phyloP scores from a whole-genome alignment of 2,329 filamentous ascomycete genomes.

The Phialocephala subalpina region DNA sequence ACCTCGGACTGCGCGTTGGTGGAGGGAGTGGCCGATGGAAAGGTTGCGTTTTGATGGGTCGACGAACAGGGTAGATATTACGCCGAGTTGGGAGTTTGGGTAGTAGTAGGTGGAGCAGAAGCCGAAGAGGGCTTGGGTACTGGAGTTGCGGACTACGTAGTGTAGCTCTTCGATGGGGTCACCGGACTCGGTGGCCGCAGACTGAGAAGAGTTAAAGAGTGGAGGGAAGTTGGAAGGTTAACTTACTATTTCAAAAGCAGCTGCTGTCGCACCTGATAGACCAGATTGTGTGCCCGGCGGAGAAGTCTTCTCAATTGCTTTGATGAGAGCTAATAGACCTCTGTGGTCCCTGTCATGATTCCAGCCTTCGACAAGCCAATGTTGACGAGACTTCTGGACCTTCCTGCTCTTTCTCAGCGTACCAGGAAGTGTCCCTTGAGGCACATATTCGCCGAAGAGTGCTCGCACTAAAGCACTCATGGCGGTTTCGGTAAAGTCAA shows the following conservation, averaged over 20 bases:
- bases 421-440: slow-evolving; percentile 68
- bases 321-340: slow-evolving; percentile 79
- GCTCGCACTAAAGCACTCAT: slow-evolving; percentile 85
- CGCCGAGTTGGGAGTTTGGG: slow-evolving; percentile 59
- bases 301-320: slow-evolving; percentile 71
- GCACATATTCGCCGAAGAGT: slow-evolving; percentile 77
- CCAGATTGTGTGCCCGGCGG: slow-evolving; percentile 69
- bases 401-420: slow-evolving; percentile 89
- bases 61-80: slow-evolving; percentile 88
- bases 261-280: slow-evolving; percentile 72
- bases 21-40: slow-evolving; percentile 89
- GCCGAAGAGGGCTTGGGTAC: slow-evolving; percentile 87
- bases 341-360: slow-evolving; percentile 78
- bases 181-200: slow-evolving; percentile 49
- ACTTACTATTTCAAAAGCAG: slow-evolving; percentile 74
- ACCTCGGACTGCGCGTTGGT: slow-evolving; percentile 82
- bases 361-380: slow-evolving; percentile 93
- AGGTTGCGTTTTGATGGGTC: slow-evolving; percentile 86
- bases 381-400: slow-evolving; percentile 85
- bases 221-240: too few relatives aligned
- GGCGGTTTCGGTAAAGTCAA: slow-evolving; percentile 94
- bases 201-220: slow-evolving; percentile 16
- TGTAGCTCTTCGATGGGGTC: slow-evolving; percentile 80
- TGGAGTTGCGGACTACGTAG: slow-evolving; percentile 93
- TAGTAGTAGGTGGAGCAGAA: slow-evolving; percentile 91